A percentile compares a stretch with the other conserved stretches of the same genome.
Conservation (phyloP, 192 early-diverging fungal genomes). For the Coemansia sp. region DNA sequence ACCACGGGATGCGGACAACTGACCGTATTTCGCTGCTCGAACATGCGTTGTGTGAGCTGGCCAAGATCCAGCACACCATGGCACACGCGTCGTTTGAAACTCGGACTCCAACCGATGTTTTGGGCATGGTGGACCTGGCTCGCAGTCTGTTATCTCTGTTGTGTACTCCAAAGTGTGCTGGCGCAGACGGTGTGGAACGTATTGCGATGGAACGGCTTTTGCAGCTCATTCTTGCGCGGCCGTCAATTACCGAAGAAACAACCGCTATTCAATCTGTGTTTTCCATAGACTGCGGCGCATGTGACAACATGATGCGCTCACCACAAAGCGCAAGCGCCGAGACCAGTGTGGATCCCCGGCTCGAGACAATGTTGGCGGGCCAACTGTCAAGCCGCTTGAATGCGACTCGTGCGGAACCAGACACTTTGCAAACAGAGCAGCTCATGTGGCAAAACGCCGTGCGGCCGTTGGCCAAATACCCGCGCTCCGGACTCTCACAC, state of each 20-base stretch:
- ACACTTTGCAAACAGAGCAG: slow-evolving; percentile 5
- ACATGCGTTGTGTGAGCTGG: slow-evolving; percentile 29
- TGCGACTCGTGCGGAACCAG: not conserved
- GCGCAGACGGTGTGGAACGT: slow-evolving; percentile 17
- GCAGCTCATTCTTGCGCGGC: slow-evolving; percentile 12
- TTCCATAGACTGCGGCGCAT: not conserved
- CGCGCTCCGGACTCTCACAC: slow-evolving; percentile 27
- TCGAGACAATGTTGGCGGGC: slow-evolving; percentile 19
- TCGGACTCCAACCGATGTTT: not conserved
- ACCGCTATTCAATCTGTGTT: not conserved
- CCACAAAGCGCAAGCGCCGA: not conserved
- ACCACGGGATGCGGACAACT: slow-evolving; percentile 4
- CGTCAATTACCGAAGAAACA: not conserved
- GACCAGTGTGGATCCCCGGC: slow-evolving; percentile 2
- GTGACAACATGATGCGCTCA: not conserved
- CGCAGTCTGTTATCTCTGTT: slow-evolving; percentile 23
- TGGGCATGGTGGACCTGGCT: slow-evolving; percentile 15
- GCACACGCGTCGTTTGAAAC: not conserved
- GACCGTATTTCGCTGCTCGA: slow-evolving; percentile 23
- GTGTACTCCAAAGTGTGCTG: not conserved
- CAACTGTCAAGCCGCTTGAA: slow-evolving; percentile 2
- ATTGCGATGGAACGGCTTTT: slow-evolving; percentile 27
- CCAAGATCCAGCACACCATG: slow-evolving; percentile 22
- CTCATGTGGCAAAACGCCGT: slow-evolving; percentile 51
- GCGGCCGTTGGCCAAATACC: slow-evolving; percentile 44